phyloP scores from a whole-genome alignment of 495 filamentous ascomycete genomes.

The Penicillium goetzii region DNA sequence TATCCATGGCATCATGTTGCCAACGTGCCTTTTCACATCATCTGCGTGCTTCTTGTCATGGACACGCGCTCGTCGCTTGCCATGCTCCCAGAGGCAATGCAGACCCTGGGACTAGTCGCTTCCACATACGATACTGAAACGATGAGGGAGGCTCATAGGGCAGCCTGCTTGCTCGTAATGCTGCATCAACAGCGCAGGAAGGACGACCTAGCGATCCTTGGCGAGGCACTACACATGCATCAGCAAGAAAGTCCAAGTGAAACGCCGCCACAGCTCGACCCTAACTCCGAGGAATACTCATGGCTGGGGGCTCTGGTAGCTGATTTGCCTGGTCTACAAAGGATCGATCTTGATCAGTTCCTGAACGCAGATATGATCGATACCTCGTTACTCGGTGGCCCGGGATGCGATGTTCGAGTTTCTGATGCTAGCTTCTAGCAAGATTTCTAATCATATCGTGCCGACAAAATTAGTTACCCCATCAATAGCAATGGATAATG shows the following conservation, averaged over 20 bases:
- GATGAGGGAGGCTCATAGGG: conserved; percentile 52
- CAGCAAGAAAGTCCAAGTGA: conserved; percentile 15
- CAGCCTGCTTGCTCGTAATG: conserved; percentile 45
- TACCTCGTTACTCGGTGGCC: conserved; percentile 14
- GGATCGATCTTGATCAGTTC: conserved; percentile 42
- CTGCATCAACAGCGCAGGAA: conserved; percentile 43
- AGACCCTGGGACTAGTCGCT: conserved; percentile 46
- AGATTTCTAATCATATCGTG: background rate
- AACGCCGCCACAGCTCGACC: conserved; percentile 17
- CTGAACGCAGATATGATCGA: conserved; percentile 37
- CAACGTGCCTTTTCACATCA: conserved; percentile 56
- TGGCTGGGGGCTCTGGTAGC: conserved; percentile 45
- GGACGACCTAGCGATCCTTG: conserved; percentile 34
- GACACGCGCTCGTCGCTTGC: conserved; percentile 48
- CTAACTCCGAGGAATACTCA: conserved; percentile 34
- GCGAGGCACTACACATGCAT: conserved; percentile 23
- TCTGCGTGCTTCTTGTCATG: conserved; percentile 54
- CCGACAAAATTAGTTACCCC: background rate
- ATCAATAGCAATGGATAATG: background rate
- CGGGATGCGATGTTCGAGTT: background rate
- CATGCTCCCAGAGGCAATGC: conserved; percentile 51
- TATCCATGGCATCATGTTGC: conserved; percentile 58
- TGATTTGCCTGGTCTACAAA: conserved; percentile 43
- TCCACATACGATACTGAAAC: conserved; percentile 46
- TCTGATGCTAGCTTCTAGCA: background rate